phyloP scores from a whole-genome alignment of 1,284 basidiomycete species.

The Cutaneotrichosporon cyanovorans region DNA sequence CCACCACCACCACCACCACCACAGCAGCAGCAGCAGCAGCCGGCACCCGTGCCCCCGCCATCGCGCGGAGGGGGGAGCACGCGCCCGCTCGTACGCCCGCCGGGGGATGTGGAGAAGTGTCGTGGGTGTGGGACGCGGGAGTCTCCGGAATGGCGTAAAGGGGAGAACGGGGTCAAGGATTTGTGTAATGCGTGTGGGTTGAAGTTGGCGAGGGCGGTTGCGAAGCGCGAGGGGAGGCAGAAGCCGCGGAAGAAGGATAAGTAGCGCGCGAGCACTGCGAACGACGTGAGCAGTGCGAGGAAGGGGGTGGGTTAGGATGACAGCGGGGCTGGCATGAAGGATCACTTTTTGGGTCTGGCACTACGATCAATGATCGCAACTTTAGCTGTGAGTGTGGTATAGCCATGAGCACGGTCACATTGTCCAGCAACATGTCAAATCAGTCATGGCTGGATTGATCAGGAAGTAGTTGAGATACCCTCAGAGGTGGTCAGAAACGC shows the following conservation, averaged over 20 bases:
- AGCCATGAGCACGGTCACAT: no score
- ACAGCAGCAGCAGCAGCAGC: no score
- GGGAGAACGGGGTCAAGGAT: constrained; percentile 72
- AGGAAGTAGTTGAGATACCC: no score
- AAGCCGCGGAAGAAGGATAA: constrained; percentile 42
- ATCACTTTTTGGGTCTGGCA: no score
- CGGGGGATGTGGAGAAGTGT: constrained; percentile 65
- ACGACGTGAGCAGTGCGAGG: no score
- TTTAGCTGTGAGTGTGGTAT: no score
- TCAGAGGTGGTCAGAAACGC: no score
- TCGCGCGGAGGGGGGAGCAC: constrained; percentile 9
- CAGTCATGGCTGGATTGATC: no score
- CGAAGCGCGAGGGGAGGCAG: constrained; percentile 43
- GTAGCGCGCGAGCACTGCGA: background rate
- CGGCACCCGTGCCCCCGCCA: constrained; percentile 10
- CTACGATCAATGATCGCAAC: no score
- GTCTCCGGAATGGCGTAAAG: constrained; percentile 92
- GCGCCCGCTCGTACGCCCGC: constrained; percentile 48
- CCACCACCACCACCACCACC: constrained; percentile 4
- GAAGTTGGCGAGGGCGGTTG: constrained; percentile 40
- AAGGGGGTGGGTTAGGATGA: no score
- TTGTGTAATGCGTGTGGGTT: constrained; percentile 75
- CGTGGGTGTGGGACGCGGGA: constrained; percentile 73
- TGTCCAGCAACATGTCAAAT: no score
- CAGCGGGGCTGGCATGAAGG: no score